A percentile compares a stretch with the other conserved stretches of the same genome.
Conservation (phyloP, 1,284 basidiomycete species). For the Butyriboletus appendiculatus region DNA sequence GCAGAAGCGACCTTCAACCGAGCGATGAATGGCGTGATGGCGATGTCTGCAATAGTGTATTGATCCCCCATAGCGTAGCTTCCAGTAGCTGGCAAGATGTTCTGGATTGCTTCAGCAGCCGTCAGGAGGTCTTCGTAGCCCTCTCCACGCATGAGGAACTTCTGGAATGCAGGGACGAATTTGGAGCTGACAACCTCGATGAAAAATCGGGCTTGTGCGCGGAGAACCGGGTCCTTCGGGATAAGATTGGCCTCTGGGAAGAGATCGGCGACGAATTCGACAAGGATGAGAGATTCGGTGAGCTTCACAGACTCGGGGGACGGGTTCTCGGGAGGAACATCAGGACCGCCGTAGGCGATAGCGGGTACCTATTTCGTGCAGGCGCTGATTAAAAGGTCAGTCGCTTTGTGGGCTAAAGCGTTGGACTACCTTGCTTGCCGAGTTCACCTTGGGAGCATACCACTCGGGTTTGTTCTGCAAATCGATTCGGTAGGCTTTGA, state of each 20-base stretch:
- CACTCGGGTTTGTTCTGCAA: constrained; percentile 63
- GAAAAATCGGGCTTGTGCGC: constrained; percentile 46
- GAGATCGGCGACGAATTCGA: constrained; percentile 48
- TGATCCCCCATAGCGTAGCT: constrained; percentile 45
- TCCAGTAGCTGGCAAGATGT: constrained; percentile 41
- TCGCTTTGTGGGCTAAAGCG: background rate
- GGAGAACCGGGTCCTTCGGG: constrained; percentile 43
- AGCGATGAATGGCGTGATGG: constrained; percentile 38
- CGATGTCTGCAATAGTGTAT: constrained; percentile 39
- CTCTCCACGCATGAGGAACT: constrained; percentile 42
- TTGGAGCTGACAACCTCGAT: constrained; percentile 43
- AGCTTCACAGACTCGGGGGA: constrained; percentile 47
- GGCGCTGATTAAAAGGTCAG: background rate
- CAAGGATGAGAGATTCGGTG: constrained; percentile 45
- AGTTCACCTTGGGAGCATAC: constrained; percentile 63
- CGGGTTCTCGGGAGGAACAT: constrained; percentile 40
- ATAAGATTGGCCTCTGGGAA: constrained; percentile 43
- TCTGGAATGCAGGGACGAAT: constrained; percentile 40
- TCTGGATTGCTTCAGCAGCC: constrained; percentile 45
- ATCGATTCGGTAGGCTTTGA: constrained; percentile 54
- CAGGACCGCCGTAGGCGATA: constrained; percentile 46
- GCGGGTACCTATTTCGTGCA: constrained; percentile 41
- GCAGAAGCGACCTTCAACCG: constrained; percentile 26
- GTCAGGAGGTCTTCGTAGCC: constrained; percentile 41
- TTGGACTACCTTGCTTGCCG: constrained; percentile 54